Base-by-base conservation (phyloP, 805 yeast species). In the Komagataella populi region DNA sequence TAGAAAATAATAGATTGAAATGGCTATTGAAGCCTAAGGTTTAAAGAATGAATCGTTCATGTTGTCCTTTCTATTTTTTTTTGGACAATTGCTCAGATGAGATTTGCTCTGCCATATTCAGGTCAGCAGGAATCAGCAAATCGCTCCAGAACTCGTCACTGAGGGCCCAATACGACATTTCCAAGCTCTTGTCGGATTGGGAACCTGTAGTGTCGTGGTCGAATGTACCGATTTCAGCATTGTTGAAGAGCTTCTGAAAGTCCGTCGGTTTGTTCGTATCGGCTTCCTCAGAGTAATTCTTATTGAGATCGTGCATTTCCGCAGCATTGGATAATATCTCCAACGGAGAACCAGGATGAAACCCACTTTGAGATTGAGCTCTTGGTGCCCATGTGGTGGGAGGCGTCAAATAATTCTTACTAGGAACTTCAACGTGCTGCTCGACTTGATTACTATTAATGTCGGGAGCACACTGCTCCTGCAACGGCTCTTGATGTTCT, bases 71-170 rank as follows among this genome's bases (percentile, higher is more conserved):
- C 5, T 30, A 30, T 4, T 10, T 12, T 30, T n/a, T 30, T 2
- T 8, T 30, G 39, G 39, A 14, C 14, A 5, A 6, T 2, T 2
- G 39, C 3, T 30, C 39, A 10, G 39, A 4, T 30, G 39, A 30
- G 14, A 30, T 14, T 44, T 49, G 48, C 17, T 44, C 48, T 44
- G 48, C 39, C 39, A 8, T 30, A 14, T 30, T 30, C 14, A 30
- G 39, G 8, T 30, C 39, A 30, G 39, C 48, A 30, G 50, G 45
- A 46, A 54, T 64, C 24, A 72, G 57, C 46, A 73, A 61, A 50
- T 81, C 83, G 16, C 77, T 69, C 87, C 87, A 81, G 59, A 81
- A 79, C 57, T 81, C 85, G 55, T 80, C 86, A 51, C 75, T 77
- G 23, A 79, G 60, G 24, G 77, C 73, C 66, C 73, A 70, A 50